phyloP scores from a whole-genome alignment of 768 basidiomycete species.

The Lentinus brumalis region DNA sequence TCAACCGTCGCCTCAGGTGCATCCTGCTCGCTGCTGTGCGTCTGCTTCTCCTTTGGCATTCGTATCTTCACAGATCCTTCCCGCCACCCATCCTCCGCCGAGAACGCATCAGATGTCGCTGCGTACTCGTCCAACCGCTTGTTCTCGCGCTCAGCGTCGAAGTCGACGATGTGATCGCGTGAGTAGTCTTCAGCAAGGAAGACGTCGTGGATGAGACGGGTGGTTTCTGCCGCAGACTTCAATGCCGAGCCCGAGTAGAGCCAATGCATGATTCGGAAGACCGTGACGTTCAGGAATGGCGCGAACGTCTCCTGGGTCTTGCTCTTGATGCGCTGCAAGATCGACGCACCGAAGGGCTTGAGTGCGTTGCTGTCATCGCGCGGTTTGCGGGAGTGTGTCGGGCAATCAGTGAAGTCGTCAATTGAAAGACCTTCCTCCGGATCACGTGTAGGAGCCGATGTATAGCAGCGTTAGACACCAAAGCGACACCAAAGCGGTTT shows the following conservation, averaged over 20 bases:
- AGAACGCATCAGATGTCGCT: background rate
- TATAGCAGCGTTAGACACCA: too few species aligned
- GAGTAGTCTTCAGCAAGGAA: background rate
- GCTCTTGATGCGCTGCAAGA: too few species aligned
- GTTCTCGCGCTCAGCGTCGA: background rate
- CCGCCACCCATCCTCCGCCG: conserved; percentile 24
- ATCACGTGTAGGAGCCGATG: too few species aligned
- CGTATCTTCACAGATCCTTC: conserved; percentile 21
- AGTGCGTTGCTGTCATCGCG: too few species aligned
- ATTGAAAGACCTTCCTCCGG: too few species aligned
- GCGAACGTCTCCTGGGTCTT: conserved; percentile 4
- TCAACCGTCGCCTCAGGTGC: conserved; percentile 34
- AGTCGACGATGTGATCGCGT: background rate
- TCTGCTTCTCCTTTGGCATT: conserved; percentile 21
- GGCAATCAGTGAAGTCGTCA: too few species aligned
- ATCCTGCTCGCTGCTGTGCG: conserved; percentile 22
- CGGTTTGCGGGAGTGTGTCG: too few species aligned
- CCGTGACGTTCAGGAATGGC: conserved; percentile 21
- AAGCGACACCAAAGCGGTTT: too few species aligned
- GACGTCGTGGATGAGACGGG: conserved; percentile 28
- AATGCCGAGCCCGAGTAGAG: conserved; percentile 27
- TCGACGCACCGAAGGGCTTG: too few species aligned
- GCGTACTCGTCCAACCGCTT: background rate
- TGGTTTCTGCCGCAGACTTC: conserved; percentile 31
- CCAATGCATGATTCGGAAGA: conserved; percentile 36